Evolutionary conservation across 345 rosid genomes (phyloP).

Genomic region (Syzygium jambos): DNA sequence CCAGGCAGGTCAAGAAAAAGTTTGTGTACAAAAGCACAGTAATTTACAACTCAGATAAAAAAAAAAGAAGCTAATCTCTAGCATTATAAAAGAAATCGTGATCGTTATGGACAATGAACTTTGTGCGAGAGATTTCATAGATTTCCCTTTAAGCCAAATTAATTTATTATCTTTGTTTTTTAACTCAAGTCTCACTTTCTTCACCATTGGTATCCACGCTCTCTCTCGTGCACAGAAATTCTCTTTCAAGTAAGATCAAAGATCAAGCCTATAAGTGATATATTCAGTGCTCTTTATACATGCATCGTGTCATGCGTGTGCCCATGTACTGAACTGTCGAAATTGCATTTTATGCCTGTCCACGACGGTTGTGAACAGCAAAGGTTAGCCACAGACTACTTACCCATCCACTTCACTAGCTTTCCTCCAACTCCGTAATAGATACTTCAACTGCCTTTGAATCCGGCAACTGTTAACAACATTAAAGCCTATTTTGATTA

Average conservation of each 20-base stretch:
- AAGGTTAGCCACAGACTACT: background rate
- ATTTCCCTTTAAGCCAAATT: background rate
- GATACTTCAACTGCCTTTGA: background rate
- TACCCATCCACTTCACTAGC: background rate
- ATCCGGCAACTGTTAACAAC: background rate
- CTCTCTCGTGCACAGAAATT: background rate
- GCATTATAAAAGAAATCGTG: background rate
- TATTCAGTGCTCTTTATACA: background rate
- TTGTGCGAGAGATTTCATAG: background rate
- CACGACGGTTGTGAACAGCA: background rate
- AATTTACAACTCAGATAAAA: too few species aligned
- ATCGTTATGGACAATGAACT: background rate
- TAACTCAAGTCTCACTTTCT: background rate
- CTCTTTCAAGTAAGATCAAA: background rate
- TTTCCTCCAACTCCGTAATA: background rate
- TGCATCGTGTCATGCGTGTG: background rate
- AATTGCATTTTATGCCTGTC: background rate
- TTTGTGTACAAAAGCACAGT: background rate
- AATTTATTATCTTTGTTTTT: too few species aligned
- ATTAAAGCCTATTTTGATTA: background rate
- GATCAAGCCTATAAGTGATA: background rate
- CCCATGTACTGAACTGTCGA: too few species aligned
- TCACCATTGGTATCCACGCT: background rate
- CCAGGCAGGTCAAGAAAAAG: background rate
- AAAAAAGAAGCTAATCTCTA: too few species aligned